phyloP scores from a whole-genome alignment of 2,329 filamentous ascomycete genomes.

The Scedosporium boydii region DNA sequence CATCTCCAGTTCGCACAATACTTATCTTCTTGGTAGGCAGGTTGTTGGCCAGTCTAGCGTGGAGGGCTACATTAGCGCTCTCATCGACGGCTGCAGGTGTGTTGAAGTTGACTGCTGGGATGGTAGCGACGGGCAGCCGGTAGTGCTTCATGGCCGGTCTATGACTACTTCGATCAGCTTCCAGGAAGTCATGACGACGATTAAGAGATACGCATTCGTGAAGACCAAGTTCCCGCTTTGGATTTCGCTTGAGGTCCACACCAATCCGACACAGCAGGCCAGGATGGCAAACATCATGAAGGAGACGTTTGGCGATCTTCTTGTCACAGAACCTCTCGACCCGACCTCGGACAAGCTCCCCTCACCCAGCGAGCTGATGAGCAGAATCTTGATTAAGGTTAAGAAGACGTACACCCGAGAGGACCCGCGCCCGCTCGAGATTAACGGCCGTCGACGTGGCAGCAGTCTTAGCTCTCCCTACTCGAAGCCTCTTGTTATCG shows the following conservation, averaged over 20 bases:
- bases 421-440: conserved; percentile 27
- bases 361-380: conserved; percentile 74
- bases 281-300: conserved; percentile 87
- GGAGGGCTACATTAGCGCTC: conserved; percentile 84
- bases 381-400: conserved; percentile 85
- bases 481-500: conserved; percentile 40
- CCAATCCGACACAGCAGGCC: conserved; percentile 70
- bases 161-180: conserved; percentile 85
- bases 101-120: conserved; percentile 99
- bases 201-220: conserved; percentile 89
- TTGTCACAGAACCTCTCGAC: conserved; percentile 68
- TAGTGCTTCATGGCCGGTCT: conserved; percentile 85
- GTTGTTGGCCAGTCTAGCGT: conserved; percentile 84
- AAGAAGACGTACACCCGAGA: conserved; percentile 56
- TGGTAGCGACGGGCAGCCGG: conserved; percentile 74
- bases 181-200: conserved; percentile 81
- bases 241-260: conserved; percentile 93
- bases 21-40: conserved; percentile 86
- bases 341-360: conserved; percentile 61
- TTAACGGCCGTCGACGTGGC: conserved; percentile 41
- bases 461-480: conserved; percentile 74
- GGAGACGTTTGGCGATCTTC: conserved; percentile 68
- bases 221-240: conserved; percentile 83
- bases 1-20: conserved; percentile 98
- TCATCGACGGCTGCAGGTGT: conserved; percentile 84